A percentile compares a stretch with the other conserved stretches of the same genome.
These are phyloP conservation scores for Coemansia brasiliensis DNA, from an alignment of 192 early-diverging fungal genomes.

Conservation along the genomic window DNA sequence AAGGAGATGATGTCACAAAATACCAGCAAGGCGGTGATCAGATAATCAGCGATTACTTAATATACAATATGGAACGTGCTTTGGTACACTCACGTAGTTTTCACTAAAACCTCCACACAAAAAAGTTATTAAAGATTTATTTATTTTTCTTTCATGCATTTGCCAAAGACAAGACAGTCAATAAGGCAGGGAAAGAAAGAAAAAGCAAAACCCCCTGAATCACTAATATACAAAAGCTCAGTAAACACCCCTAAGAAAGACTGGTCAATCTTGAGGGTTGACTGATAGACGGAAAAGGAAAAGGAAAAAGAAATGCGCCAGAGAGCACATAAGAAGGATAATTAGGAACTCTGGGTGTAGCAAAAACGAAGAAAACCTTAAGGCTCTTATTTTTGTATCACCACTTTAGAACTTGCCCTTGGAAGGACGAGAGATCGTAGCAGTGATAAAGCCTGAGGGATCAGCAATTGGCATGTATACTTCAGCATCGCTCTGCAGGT, in stretches of 20 bases:
- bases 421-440: constrained; percentile 59
- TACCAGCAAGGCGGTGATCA: too few relatives aligned
- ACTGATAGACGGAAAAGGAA: not conserved
- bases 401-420: constrained; percentile 30
- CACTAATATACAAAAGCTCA: constrained; percentile 20
- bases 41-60: too few relatives aligned
- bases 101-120: too few relatives aligned
- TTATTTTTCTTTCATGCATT: constrained; percentile 44
- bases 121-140: too few relatives aligned
- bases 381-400: not conserved
- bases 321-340: constrained; percentile 13
- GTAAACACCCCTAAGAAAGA: not conserved
- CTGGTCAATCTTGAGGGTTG: not conserved
- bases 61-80: too few relatives aligned
- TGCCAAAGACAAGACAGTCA: not conserved
- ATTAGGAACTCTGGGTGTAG: constrained; percentile 9
- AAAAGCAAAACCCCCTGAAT: constrained; percentile 24
- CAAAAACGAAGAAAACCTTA: constrained; percentile 46
- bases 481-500: constrained; percentile 64
- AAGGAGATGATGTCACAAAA: too few relatives aligned
- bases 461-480: constrained; percentile 67
- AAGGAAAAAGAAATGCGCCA: not conserved
- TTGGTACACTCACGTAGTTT: too few relatives aligned
- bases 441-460: constrained; percentile 75
- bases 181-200: constrained; percentile 34